These are phyloP conservation scores for Magnaporthiopsis rhizophila DNA, from an alignment of 2,329 filamentous ascomycete species.

Conservation along the genomic window DNA sequence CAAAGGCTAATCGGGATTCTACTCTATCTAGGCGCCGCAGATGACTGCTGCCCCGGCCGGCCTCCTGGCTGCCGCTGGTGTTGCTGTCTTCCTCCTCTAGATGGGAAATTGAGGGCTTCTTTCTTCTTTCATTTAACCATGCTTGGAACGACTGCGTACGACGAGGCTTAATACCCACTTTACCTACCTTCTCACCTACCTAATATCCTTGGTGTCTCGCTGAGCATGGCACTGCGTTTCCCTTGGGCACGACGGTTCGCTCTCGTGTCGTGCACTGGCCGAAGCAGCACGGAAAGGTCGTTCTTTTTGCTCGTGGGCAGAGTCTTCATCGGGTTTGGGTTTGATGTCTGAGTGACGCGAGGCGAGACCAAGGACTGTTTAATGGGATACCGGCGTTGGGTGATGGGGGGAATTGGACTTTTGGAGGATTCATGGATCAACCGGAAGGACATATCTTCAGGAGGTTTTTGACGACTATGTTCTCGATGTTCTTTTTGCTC, in stretches of 20 bases:
- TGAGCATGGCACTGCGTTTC: background rate
- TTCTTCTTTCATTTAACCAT: constrained; percentile 2
- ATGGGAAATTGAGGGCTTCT: background rate
- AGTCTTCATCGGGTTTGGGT: background rate
- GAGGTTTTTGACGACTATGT: constrained; percentile 3
- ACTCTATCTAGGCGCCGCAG: constrained; percentile 22
- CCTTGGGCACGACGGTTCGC: background rate
- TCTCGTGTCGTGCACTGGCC: background rate
- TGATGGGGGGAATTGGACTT: background rate
- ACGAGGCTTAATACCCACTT: constrained; percentile 5
- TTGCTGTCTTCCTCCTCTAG: constrained; percentile 42
- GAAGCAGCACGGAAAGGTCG: background rate
- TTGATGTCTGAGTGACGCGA: background rate
- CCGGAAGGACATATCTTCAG: constrained; percentile 5
- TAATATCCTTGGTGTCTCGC: constrained; percentile 1
- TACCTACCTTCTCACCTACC: background rate
- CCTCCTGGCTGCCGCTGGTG: constrained; percentile 39
- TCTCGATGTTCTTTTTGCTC: constrained; percentile 7
- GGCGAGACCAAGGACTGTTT: background rate
- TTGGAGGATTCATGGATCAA: constrained; percentile 8
- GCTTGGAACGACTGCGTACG: constrained; percentile 3
- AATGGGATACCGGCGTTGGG: background rate
- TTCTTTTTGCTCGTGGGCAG: background rate
- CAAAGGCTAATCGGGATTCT: background rate
- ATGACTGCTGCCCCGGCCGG: constrained; percentile 37